Conservation (phyloP, 108 stramenopile species). For the Discostella pseudostelligera region DNA sequence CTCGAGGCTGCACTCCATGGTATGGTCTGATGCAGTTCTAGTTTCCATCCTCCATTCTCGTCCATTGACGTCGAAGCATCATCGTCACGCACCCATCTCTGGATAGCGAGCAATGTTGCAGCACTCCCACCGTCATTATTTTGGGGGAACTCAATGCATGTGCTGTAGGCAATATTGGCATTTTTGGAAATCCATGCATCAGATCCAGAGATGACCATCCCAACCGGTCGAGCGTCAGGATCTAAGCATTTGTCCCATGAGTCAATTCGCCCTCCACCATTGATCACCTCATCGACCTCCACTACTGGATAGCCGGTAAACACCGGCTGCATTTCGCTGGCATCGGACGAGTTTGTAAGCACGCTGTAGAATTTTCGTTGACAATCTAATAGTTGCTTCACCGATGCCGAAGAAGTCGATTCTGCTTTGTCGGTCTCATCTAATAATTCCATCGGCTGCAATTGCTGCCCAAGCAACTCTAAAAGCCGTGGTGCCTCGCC, state of each 20-base stretch:
- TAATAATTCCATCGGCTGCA: constrained; percentile 62
- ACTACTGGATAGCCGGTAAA: constrained; percentile 5
- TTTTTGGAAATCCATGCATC: constrained; percentile 52
- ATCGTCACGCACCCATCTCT: constrained; percentile 54
- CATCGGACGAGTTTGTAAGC: constrained; percentile 49
- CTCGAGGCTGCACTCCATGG: constrained; percentile 68
- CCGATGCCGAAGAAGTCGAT: constrained; percentile 13
- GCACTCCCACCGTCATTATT: constrained; percentile 44
- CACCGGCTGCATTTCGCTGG: constrained; percentile 20
- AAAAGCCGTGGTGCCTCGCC: constrained; percentile 55
- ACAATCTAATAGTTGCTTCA: constrained; percentile 27
- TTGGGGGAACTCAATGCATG: constrained; percentile 70
- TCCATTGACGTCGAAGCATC: too few relatives aligned
- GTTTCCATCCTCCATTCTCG: constrained; percentile 57
- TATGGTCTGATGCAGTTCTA: constrained; percentile 77
- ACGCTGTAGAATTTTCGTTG: constrained; percentile 61
- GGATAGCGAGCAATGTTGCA: constrained; percentile 68
- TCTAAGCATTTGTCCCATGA: constrained; percentile 62
- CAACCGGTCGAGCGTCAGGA: constrained; percentile 67
- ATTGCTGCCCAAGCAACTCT: constrained; percentile 69
- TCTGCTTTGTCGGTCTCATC: constrained; percentile 46
- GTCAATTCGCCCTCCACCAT: constrained; percentile 71
- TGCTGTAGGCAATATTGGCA: constrained; percentile 57
- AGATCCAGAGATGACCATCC: constrained; percentile 64
- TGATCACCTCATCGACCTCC: constrained; percentile 63